Evolutionary conservation across 352 stramenopile species (phyloP), one percentile per base, ranked within the genome.

Genomic region (Globisporangium paroecandrum): DNA sequence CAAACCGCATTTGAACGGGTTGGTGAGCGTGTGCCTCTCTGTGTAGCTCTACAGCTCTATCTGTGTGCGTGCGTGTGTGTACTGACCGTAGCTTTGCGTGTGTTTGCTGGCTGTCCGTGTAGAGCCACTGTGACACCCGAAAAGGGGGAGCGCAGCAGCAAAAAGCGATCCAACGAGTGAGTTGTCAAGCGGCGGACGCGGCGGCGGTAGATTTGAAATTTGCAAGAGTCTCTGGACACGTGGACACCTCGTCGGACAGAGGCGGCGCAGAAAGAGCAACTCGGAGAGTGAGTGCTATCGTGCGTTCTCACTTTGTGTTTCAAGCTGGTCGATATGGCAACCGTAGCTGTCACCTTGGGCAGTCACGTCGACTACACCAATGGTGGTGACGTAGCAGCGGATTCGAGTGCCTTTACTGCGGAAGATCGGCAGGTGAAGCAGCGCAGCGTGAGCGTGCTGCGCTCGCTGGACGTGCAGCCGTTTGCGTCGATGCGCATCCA

Each of bases 401-500:
- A 61, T 32, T 46, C 29, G 56, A 61, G 18, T 24, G 4, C 6
- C 27, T 9, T 22, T 12, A 20, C 5, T 12, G 9, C 12, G 24
- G 46, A 58, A 22, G 46, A 49, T 7, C 41, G 59, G 29, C 59
- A 65, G 27, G 9, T 12, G 38, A 58, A 56, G 24, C 47, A 47
- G 29, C 60, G 41, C 18, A 24, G 60, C 3, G 46, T 13, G 4
- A 29, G 46, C 9, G 64, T 59, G 60, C 77, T 83, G 66, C 79
- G 77, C 36, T 85, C 77, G n/a, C 77, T 87, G 61, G 74, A 73
- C 20, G 79, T 87, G 36, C 79, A 85, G 66, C 71, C 71, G 32
- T 65, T 65, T 8, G 66, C 71, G 13, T 79, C 74, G 62, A 84
- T 75, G 67, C 74, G 68, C 61, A 78, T 88, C 57, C 77, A 76